Evolutionary conservation across 2,329 filamentous ascomycete genomes (phyloP), one percentile per base, ranked within the genome.

Genomic region (Colletotrichum eremochloae): DNA sequence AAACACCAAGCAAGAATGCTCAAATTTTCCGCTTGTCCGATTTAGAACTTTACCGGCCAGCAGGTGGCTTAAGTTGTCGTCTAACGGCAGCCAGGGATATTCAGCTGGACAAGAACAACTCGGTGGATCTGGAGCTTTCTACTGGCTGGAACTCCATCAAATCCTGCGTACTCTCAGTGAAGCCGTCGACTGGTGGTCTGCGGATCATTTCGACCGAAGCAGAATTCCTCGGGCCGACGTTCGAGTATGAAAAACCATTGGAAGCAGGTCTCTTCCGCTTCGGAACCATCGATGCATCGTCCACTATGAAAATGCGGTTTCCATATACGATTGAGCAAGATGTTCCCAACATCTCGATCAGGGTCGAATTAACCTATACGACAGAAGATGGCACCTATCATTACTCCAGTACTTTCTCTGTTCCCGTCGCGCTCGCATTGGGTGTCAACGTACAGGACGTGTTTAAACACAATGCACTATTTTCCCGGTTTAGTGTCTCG

Each of bases 371-470:
- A 12, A 86, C 85, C 0, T 97, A 96, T 78, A 87, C 87, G 2
- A 95, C 93, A 0, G 85, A 90, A 0, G 83, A 89, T 2, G 93
- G 91, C 3, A 85, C 84, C 9, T 93, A 94, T 75, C 85, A 87
- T 66, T 92, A 92, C 78, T 87, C 90, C 20, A 89, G 88, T 20
- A 86, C 87, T 9, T 88, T 89, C 29, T 89, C 86, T 4, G 86
- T 97, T 29, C 88, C 91, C 3, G 92, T 96, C 1, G 88, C 93
- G 1, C 85, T 99, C 5, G 94, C 94, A 0, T 86, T 99, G 4
- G 95, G 96, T 3, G 96, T 99, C 74, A 98, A 98, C 75, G 96
- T 99, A 7, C 95, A 98, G 77, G 96, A 99, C 76, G 90, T 97
- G 38, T 98, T 98, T 85, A 97, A 97, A 79, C 90, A 94, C 74